Percentiles rank a stretch among this genome's conserved stretches.
Conservation (phyloP, 768 basidiomycete genomes). For the Aureoboletus auriporus region DNA sequence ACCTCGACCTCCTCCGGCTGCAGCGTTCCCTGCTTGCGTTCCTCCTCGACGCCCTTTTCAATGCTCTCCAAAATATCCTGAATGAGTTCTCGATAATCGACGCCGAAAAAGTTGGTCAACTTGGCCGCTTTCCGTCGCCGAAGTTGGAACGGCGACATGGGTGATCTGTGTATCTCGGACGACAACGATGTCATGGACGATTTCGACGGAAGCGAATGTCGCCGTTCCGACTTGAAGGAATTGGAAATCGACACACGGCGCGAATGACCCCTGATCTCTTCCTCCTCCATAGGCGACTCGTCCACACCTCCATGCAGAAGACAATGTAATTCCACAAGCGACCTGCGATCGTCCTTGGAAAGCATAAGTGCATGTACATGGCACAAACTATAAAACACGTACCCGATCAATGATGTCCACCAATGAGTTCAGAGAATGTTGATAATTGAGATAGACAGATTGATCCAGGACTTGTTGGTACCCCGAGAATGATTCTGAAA, state of each 20-base stretch:
- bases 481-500: slow-evolving; percentile 12
- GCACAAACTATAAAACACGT: slow-evolving; percentile 24
- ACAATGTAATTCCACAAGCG: slow-evolving; percentile 70
- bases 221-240: slow-evolving; percentile 55
- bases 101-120: slow-evolving; percentile 84
- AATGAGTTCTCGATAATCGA: slow-evolving; percentile 76
- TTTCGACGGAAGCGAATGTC: slow-evolving; percentile 64
- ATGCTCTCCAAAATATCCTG: slow-evolving; percentile 77
- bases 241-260: slow-evolving; percentile 32
- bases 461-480: slow-evolving; percentile 23
- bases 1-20: slow-evolving; percentile 72
- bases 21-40: slow-evolving; percentile 59
- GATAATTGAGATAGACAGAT: slow-evolving; percentile 72
- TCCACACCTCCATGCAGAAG: slow-evolving; percentile 44
- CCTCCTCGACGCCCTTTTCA: slow-evolving; percentile 70
- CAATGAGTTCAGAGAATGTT: slow-evolving; percentile 78
- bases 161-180: slow-evolving; percentile 43
- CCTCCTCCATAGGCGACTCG: slow-evolving; percentile 21
- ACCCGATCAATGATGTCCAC: slow-evolving; percentile 78
- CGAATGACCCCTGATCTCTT: slow-evolving; percentile 5
- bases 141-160: slow-evolving; percentile 53
- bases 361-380: slow-evolving; percentile 2
- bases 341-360: slow-evolving; percentile 67
- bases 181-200: slow-evolving; percentile 58
- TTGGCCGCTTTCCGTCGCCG: slow-evolving; percentile 77